These are phyloP conservation scores for Davidsoniella eucalypti DNA, from an alignment of 2,329 filamentous ascomycete species.

Conservation along the genomic window DNA sequence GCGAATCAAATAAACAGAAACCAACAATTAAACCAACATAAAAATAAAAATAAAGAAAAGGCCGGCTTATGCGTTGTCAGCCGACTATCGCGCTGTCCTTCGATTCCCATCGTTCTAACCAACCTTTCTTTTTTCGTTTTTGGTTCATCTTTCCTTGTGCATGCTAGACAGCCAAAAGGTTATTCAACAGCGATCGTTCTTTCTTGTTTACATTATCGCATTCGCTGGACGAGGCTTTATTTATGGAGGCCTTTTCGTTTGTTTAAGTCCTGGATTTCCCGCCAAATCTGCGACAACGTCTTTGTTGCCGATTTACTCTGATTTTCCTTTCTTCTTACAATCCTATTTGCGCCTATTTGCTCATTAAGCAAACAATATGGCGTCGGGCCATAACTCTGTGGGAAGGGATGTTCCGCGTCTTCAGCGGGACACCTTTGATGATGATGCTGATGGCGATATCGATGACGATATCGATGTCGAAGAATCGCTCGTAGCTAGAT, in stretches of 20 bases:
- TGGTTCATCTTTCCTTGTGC: no score
- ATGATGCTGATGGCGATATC: background rate
- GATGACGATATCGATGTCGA: background rate
- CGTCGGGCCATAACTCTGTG: background rate
- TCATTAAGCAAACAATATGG: background rate
- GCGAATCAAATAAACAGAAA: no score
- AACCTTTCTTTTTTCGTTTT: no score
- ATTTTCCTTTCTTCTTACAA: background rate
- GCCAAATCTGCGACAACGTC: background rate
- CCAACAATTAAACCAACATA: no score
- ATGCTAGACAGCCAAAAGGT: background rate
- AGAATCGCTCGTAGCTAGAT: constrained; percentile 29
- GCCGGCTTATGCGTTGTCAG: no score
- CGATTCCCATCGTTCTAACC: no score
- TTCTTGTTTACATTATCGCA: background rate
- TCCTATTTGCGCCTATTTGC: background rate
- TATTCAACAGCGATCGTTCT: background rate
- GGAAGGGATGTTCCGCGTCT: background rate
- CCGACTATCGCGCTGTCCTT: no score
- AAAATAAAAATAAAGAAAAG: no score
- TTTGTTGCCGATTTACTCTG: no score
- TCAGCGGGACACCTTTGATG: background rate
- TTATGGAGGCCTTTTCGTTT: background rate
- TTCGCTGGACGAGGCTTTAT: no score
- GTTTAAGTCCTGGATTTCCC: background rate